These are phyloP conservation scores for Striga hermonthica DNA, from an alignment of 305 asterid species.

Conservation along the genomic window DNA sequence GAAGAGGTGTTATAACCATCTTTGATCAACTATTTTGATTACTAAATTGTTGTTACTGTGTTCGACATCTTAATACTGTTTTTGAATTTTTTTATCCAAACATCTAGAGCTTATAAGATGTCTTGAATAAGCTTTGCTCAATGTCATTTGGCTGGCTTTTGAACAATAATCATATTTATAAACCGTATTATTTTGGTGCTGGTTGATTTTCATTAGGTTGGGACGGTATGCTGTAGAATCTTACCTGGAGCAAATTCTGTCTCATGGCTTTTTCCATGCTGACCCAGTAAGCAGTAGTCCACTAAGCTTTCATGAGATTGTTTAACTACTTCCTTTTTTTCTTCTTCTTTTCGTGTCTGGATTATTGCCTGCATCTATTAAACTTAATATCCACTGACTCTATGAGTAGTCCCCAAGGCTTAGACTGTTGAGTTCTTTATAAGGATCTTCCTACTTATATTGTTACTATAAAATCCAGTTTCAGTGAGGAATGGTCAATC, in stretches of 20 bases:
- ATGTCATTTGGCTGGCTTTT: no score
- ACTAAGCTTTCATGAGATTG: no score
- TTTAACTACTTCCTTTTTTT: no score
- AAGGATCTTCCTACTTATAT: no score
- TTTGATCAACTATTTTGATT: background rate
- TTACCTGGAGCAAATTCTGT: slow-evolving; percentile 89
- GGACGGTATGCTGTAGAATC: slow-evolving; percentile 95
- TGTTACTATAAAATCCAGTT: no score
- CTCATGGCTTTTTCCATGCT: slow-evolving; percentile 97
- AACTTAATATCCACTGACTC: no score
- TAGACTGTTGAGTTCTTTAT: background rate
- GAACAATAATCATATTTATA: no score
- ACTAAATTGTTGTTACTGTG: background rate
- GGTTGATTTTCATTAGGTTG: slow-evolving; percentile 53
- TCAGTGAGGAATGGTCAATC: no score
- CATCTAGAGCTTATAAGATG: no score
- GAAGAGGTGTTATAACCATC: slow-evolving; percentile 40
- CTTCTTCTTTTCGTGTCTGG: no score
- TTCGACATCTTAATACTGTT: background rate
- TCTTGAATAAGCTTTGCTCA: no score
- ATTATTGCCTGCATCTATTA: no score
- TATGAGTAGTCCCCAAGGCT: slow-evolving; percentile 38
- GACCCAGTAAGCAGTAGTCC: slow-evolving; percentile 64
- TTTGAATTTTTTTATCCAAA: background rate
- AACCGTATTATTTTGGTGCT: slow-evolving; percentile 19